Evolutionary conservation across 805 yeast species (phyloP).

Genomic region (Zygoascus tannicola): DNA sequence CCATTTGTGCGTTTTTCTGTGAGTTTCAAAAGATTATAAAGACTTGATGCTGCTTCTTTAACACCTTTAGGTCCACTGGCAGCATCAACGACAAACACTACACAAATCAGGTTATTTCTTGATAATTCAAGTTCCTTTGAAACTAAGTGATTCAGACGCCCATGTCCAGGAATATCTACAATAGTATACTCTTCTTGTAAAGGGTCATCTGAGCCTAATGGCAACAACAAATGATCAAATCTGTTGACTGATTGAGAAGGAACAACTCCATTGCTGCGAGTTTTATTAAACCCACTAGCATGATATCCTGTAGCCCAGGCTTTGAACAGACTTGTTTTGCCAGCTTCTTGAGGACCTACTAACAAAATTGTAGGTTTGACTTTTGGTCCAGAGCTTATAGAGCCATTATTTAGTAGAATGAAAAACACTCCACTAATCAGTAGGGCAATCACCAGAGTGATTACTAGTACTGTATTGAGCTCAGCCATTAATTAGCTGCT

Average conservation of each 20-base stretch:
- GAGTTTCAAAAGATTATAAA: constrained; percentile 48
- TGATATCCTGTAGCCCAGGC: constrained; percentile 24
- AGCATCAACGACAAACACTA: constrained; percentile 72
- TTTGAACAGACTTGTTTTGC: constrained; percentile 54
- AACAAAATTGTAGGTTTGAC: constrained; percentile 39
- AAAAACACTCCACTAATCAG: constrained; percentile 6
- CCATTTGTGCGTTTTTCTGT: constrained; percentile 64
- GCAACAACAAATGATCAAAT: constrained; percentile 32
- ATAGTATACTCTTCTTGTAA: constrained; percentile 37
- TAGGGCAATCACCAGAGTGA: constrained; percentile 12
- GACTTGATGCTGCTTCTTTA: constrained; percentile 45
- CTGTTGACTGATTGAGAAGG: constrained; percentile 43
- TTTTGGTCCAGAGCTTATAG: background rate
- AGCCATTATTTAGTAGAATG: constrained; percentile 1
- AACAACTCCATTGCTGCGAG: constrained; percentile 30
- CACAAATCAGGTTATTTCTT: constrained; percentile 43
- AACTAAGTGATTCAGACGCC: constrained; percentile 54
- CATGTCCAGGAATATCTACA: constrained; percentile 85
- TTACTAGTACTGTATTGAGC: background rate
- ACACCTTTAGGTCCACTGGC: constrained; percentile 43
- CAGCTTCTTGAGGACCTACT: constrained; percentile 54
- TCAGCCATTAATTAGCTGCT: too few relatives aligned
- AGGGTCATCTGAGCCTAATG: constrained; percentile 27
- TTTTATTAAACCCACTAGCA: constrained; percentile 6
- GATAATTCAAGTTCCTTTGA: constrained; percentile 31